These are phyloP conservation scores for Lyophyllum decastes DNA, from an alignment of 768 basidiomycete genomes.

Conservation along the genomic window DNA sequence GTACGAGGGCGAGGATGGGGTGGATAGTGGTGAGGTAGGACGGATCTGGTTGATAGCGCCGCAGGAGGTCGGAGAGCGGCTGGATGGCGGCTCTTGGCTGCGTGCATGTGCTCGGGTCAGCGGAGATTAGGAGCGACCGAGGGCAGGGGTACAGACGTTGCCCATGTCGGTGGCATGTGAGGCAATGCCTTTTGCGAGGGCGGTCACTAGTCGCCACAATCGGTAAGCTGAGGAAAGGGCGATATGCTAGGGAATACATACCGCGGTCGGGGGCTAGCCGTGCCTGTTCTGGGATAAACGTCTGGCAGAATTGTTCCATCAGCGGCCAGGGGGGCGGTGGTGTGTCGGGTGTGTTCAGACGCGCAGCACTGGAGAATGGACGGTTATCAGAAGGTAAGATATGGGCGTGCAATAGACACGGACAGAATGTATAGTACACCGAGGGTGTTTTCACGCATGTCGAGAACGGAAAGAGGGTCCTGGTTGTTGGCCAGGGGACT, in stretches of 20 bases:
- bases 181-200: conserved; percentile 65
- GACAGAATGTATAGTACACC: conserved; percentile 75
- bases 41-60: conserved; percentile 57
- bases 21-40: conserved; percentile 73
- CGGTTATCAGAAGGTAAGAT: background rate
- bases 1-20: conserved; percentile 62
- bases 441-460: conserved; percentile 57
- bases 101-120: background rate
- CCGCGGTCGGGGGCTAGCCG: conserved; percentile 71
- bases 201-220: conserved; percentile 56
- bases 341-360: conserved; percentile 43
- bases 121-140: background rate
- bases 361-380: conserved; percentile 51
- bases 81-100: conserved; percentile 48
- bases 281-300: conserved; percentile 65
- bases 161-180: conserved; percentile 41
- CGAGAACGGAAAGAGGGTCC: conserved; percentile 66
- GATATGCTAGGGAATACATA: conserved; percentile 22
- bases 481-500: conserved; percentile 56
- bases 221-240: background rate
- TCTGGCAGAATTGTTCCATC: conserved; percentile 58
- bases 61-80: conserved; percentile 61
- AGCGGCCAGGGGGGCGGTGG: conserved; percentile 42
- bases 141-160: conserved; percentile 31
- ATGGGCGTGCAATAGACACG: conserved; percentile 22